Base-by-base conservation (phyloP, 177 flowering plant species). In the Vitis hybrid region DNA sequence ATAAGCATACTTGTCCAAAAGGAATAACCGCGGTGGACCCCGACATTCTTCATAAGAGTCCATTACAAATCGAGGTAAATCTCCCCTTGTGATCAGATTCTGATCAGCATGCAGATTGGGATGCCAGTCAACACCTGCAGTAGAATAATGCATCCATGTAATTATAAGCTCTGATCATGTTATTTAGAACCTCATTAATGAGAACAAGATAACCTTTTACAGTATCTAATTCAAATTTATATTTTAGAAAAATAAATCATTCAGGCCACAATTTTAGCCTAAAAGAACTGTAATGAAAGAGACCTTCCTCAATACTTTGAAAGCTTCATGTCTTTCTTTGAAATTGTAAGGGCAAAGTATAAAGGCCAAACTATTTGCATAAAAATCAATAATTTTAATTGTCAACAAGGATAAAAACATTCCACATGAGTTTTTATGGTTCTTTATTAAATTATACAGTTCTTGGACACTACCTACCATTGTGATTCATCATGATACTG, bases 11-110 rank as follows among this genome's bases (percentile, higher is more conserved):
- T 92, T 96, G 86, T 96, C 99, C 60, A 96, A 81, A 75, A 91
- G 88, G 73, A 96, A 93, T 62, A 96, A 76, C 60, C 89, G 89
- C 68, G 99, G 99, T 59, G 98, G 97, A 51, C 92, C 98, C 18
- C 97, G 89, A 72, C 97, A 91, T 80, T 96, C 98, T 79, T 96
- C 99, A 78, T 92, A 93, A 32, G 95, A 96, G 65, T 94, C 97
- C 98, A 89, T 91, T 10, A 96, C 83, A 81, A 91, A 93, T 62
- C 97, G 93, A 78, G 98, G 99, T 74, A 96, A 81, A 79, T 92
- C 94, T 68, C 91, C 97, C 54, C 74, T 80, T 65, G 94, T 84
- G 58, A 96, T 60, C 62, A 88, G 68, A 84, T 86, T 89, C 64
- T 92, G 90, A 73, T 88, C 89, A 70, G 72, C 70, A 49, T 70